Evolutionary conservation across 805 yeast genomes (phyloP).

Genomic region (Ascoidea asiatica): DNA sequence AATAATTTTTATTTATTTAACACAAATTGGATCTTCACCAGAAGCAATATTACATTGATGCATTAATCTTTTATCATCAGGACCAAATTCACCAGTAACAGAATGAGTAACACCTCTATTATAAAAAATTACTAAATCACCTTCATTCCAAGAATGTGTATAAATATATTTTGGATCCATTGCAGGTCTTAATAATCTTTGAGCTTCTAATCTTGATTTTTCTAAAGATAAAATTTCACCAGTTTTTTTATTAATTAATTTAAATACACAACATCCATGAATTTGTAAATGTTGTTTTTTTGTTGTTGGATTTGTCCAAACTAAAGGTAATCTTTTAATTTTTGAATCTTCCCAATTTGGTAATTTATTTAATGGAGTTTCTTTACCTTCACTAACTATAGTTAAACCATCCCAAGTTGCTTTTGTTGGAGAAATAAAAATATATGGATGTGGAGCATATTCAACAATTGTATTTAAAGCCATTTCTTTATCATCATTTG

Average conservation of each 20-base stretch:
- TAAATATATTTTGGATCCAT: constrained; percentile 61
- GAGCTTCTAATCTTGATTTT: constrained; percentile 62
- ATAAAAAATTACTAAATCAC: constrained; percentile 76
- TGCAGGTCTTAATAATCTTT: constrained; percentile 74
- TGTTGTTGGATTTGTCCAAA: constrained; percentile 87
- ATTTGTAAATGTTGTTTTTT: constrained; percentile 73
- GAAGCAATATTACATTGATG: constrained; percentile 90
- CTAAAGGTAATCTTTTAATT: constrained; percentile 68
- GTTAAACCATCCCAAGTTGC: constrained; percentile 83
- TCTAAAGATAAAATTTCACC: constrained; percentile 53
- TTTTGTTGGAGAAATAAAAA: constrained; percentile 63
- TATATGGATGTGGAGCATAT: constrained; percentile 89
- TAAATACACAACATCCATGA: constrained; percentile 78
- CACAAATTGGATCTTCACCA: constrained; percentile 47
- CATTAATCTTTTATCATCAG: constrained; percentile 73
- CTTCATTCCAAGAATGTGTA: constrained; percentile 73
- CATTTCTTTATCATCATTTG: constrained; percentile 57
- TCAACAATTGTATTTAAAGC: constrained; percentile 72
- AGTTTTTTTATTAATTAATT: constrained; percentile 35
- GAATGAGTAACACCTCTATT: constrained; percentile 89
- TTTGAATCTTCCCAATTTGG: constrained; percentile 78
- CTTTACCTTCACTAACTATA: constrained; percentile 72
- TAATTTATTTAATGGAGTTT: constrained; percentile 46
- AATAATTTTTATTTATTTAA: neutral
- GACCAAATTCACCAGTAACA: constrained; percentile 78